Conservation (phyloP, 2,329 filamentous ascomycete genomes). For the Penicillium sclerotigenum region DNA sequence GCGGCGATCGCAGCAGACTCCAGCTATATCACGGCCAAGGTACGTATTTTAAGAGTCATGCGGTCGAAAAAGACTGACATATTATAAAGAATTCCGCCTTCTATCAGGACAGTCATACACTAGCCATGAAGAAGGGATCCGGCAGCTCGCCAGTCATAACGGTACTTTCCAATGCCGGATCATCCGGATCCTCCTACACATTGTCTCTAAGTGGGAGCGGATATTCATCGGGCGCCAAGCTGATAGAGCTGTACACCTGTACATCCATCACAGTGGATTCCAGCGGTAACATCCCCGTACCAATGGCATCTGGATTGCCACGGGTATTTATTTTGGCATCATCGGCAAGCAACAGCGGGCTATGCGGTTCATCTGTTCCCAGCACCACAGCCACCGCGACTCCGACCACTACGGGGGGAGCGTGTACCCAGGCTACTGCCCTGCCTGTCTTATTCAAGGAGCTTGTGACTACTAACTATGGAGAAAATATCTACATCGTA, state of each 20-base stretch:
- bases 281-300: slow-evolving; percentile 45
- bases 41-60: neutral
- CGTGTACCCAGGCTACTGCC: slow-evolving; percentile 32
- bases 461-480: slow-evolving; percentile 55
- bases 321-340: slow-evolving; percentile 31
- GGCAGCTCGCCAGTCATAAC: slow-evolving; percentile 42
- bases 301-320: slow-evolving; percentile 45
- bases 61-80: neutral
- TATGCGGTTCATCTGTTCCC: slow-evolving; percentile 11
- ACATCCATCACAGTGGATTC: slow-evolving; percentile 42
- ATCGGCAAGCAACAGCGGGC: slow-evolving; percentile 2
- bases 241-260: slow-evolving; percentile 41
- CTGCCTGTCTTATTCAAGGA: slow-evolving; percentile 64
- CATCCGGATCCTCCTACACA: slow-evolving; percentile 22
- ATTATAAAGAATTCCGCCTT: slow-evolving; percentile 36
- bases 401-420: slow-evolving; percentile 4
- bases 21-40: slow-evolving; percentile 42
- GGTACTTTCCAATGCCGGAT: slow-evolving; percentile 46
- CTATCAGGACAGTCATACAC: slow-evolving; percentile 42
- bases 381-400: slow-evolving; percentile 4
- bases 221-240: slow-evolving; percentile 20
- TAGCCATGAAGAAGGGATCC: slow-evolving; percentile 43
- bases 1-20: slow-evolving; percentile 39
- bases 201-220: slow-evolving; percentile 23
- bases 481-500: slow-evolving; percentile 64